These are phyloP conservation scores for Monosporascus sp. DNA, from an alignment of 2,329 filamentous ascomycete species.

Conservation along the genomic window DNA sequence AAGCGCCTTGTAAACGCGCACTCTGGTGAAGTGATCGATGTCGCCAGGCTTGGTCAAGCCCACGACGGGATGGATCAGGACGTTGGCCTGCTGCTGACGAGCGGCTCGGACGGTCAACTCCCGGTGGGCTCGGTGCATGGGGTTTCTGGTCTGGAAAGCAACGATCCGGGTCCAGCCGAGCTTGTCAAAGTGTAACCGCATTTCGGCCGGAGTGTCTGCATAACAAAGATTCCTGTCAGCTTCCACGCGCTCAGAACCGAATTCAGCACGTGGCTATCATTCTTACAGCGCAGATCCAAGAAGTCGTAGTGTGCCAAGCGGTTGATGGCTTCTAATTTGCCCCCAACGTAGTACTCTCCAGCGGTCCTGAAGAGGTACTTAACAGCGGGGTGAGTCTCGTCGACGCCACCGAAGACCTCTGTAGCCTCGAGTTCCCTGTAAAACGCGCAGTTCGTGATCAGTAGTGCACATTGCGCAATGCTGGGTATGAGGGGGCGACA, in stretches of 20 bases:
- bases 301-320: constrained; percentile 98
- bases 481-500: constrained; percentile 27
- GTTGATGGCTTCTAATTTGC: constrained; percentile 93
- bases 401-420: constrained; percentile 88
- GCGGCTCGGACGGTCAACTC: constrained; percentile 97
- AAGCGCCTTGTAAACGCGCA: constrained; percentile 96
- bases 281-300: constrained; percentile 84
- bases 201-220: constrained; percentile 82
- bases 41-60: constrained; percentile 98
- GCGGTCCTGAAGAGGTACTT: constrained; percentile 80
- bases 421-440: constrained; percentile 78
- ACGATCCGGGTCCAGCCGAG: constrained; percentile 97
- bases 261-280: background rate
- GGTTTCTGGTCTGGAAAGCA: constrained; percentile 98
- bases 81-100: constrained; percentile 92
- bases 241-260: background rate
- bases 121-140: constrained; percentile 98
- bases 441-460: constrained; percentile 10
- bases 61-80: constrained; percentile 97
- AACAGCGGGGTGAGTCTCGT: constrained; percentile 86
- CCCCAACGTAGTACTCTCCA: constrained; percentile 87
- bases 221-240: constrained; percentile 7
- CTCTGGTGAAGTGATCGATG: constrained; percentile 99
- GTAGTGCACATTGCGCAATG: constrained; percentile 52
- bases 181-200: constrained; percentile 97